These are phyloP conservation scores for Magnaporthiopsis rhizophila DNA, from an alignment of 2,329 filamentous ascomycete species.

Conservation along the genomic window DNA sequence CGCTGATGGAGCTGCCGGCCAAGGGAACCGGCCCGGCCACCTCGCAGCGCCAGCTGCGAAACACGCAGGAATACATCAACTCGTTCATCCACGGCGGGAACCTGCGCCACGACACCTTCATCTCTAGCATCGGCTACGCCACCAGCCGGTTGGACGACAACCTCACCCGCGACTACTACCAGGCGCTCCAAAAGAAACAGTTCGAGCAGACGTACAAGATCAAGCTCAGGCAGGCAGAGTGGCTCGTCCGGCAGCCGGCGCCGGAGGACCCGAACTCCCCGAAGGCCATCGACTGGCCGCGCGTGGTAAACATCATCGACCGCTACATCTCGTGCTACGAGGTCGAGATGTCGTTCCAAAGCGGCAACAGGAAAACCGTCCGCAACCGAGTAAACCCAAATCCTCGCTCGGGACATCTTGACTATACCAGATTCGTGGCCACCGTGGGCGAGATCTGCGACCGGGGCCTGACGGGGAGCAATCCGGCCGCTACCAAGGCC, in stretches of 20 bases:
- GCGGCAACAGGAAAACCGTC: neutral
- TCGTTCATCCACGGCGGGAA: neutral
- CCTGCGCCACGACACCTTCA: neutral
- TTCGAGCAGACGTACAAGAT: neutral
- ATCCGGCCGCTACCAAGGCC: no score
- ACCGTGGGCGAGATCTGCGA: neutral
- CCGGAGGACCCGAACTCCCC: neutral
- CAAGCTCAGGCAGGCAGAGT: neutral
- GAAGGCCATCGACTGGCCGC: neutral
- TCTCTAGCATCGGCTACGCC: neutral
- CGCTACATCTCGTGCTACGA: slow-evolving; percentile 1
- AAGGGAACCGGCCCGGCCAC: neutral
- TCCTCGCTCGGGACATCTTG: neutral
- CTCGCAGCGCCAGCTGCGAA: neutral
- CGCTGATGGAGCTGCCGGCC: no score
- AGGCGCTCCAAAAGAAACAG: neutral
- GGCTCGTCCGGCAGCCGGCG: neutral
- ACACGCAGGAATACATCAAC: neutral
- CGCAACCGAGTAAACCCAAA: neutral
- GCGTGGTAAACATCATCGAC: neutral
- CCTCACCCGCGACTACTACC: neutral
- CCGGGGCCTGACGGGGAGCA: neutral
- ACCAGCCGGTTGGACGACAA: neutral
- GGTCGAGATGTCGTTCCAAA: neutral
- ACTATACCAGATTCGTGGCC: neutral